Evolutionary conservation across 2,329 filamentous ascomycete species (phyloP), one percentile per base, ranked within the genome.

Genomic region (Sarocladiaceae sp.): DNA sequence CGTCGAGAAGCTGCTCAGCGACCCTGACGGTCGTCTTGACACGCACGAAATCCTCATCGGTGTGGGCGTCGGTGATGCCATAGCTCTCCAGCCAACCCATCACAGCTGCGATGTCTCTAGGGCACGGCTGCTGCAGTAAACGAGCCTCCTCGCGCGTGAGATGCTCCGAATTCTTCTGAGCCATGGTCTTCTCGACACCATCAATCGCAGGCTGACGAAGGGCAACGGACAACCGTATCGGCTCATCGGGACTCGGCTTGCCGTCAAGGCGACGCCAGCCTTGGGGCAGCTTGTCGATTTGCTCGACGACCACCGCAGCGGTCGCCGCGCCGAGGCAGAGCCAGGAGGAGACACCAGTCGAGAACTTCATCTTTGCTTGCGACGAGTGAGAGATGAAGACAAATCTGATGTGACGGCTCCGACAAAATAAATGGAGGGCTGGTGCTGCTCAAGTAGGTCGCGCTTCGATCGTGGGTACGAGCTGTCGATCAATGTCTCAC

Each of bases 11-110:
- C 4, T 54, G 50, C 46, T 69, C 63, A 2, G 66, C 64, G 11
- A 60, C 49, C 12, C 54, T 49, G 7, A 68, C 67, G 0, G 68
- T 69, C 1, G 66, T 60, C 31, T 63, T 60, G 37, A 72, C 63
- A 39, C 62, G 59, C 45, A 76, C 54, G 60, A 68, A 69, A 12
- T 70, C 62, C 18, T 63, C 61, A 20, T 65, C 58, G 1, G 53
- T 49, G 1, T 54, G 55, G 7, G 58, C 50, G 16, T 63, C 52
- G 4, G 50, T 48, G 19, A 74, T 58, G 4, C 62, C 65, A 32
- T 61, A 61, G 2, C 59, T 54, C 21, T 52, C 53, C 2, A 76
- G 58, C 73, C 72, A 76, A 6, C 48, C 45, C 5, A 63, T 47
- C 3, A 76, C 68, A 1, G 53, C 48, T 9, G 60, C 46, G 7